Evolutionary conservation across 257 asterid genomes (phyloP).

Genomic region (Plantago ovata): DNA sequence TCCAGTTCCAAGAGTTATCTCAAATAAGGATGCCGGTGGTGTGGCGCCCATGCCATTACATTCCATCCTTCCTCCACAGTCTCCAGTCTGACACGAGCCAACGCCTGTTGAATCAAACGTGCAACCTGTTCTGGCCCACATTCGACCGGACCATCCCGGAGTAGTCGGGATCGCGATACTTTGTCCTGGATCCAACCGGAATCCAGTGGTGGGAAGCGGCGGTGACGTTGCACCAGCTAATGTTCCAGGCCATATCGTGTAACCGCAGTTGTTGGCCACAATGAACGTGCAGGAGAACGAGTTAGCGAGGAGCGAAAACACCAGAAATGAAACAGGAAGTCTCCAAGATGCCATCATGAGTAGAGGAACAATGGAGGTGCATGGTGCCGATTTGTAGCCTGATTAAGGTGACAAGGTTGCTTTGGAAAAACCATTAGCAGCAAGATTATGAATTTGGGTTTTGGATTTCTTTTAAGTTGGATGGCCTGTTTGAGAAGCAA

Average conservation of each 20-base stretch:
- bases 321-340: slow-evolving; percentile 19
- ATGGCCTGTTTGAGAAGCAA: slow-evolving; percentile 50
- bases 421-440: slow-evolving; percentile 39
- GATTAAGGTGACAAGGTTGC: slow-evolving; percentile 28
- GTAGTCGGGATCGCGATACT: slow-evolving; percentile 40
- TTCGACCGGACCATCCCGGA: slow-evolving; percentile 83
- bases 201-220: slow-evolving; percentile 66
- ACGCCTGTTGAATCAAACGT: slow-evolving; percentile 50
- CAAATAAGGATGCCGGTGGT: slow-evolving; percentile 77
- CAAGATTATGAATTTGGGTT: slow-evolving; percentile 50
- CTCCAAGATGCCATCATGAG: slow-evolving; percentile 38
- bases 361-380: slow-evolving; percentile 7
- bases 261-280: slow-evolving; percentile 60
- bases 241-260: slow-evolving; percentile 82
- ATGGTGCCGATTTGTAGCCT: slow-evolving; percentile 5
- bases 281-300: slow-evolving; percentile 45
- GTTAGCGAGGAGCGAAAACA: slow-evolving; percentile 23
- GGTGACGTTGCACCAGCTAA: slow-evolving; percentile 72
- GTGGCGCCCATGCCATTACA: slow-evolving; percentile 69
- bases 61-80: slow-evolving; percentile 72
- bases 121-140: slow-evolving; percentile 90
- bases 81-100: slow-evolving; percentile 81
- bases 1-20: slow-evolving; percentile 73
- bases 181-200: slow-evolving; percentile 57
- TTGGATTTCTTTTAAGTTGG: slow-evolving; percentile 60